Conservation (phyloP, 208 protist species). For the Crithidia expoeki region DNA sequence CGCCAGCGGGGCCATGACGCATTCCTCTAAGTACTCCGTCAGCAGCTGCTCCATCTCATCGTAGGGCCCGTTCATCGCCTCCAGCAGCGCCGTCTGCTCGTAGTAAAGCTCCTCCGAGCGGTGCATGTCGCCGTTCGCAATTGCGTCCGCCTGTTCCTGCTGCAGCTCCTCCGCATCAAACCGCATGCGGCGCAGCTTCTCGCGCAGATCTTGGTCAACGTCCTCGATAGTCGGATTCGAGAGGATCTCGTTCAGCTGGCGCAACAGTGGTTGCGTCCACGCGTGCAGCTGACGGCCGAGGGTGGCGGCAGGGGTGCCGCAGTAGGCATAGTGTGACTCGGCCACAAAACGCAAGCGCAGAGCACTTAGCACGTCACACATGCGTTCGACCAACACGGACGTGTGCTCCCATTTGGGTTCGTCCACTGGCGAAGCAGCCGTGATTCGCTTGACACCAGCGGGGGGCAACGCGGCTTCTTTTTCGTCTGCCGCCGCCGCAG, state of each 20-base stretch:
- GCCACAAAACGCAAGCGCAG: slow-evolving; percentile 17
- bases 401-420: slow-evolving; percentile 24
- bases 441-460: neutral
- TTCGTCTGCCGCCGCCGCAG: neutral
- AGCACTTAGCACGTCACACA: slow-evolving; percentile 40
- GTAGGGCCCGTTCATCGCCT: slow-evolving; percentile 64
- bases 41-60: slow-evolving; percentile 60
- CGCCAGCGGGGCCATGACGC: slow-evolving; percentile 31
- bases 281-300: slow-evolving; percentile 35
- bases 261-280: slow-evolving; percentile 54
- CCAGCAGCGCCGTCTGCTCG: slow-evolving; percentile 66
- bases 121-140: slow-evolving; percentile 83
- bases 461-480: neutral
- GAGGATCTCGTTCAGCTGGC: slow-evolving; percentile 52
- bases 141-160: slow-evolving; percentile 77
- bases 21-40: slow-evolving; percentile 38
- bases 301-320: slow-evolving; percentile 17
- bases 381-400: slow-evolving; percentile 29
- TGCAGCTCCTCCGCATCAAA: slow-evolving; percentile 81
- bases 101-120: slow-evolving; percentile 82
- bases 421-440: neutral
- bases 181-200: slow-evolving; percentile 66
- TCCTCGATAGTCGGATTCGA: slow-evolving; percentile 39
- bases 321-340: slow-evolving; percentile 35
- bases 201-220: slow-evolving; percentile 50